These are phyloP conservation scores for Coniophora puteana DNA, from an alignment of 1,284 basidiomycete species.

Conservation along the genomic window DNA sequence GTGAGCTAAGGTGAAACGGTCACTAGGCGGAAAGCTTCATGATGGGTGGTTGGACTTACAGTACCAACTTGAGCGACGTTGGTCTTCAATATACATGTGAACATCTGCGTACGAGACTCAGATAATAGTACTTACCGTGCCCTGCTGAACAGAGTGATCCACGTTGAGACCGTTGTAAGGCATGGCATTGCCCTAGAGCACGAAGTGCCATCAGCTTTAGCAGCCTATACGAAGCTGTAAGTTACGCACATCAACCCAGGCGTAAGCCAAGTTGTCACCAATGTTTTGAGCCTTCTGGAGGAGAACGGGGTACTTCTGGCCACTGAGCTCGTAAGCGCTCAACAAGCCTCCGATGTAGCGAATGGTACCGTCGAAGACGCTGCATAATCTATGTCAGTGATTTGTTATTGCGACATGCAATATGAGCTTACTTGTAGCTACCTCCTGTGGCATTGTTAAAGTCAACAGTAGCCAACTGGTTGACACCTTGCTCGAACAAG, in stretches of 20 bases:
- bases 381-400: constrained; percentile 22
- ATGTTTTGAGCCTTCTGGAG: constrained; percentile 62
- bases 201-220: no score
- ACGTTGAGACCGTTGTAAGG: constrained; percentile 54
- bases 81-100: constrained; percentile 32
- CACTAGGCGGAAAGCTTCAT: not conserved
- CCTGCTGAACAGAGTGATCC: constrained; percentile 35
- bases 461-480: constrained; percentile 45
- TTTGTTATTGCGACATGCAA: not conserved
- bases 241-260: constrained; percentile 50
- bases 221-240: constrained; percentile 2
- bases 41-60: constrained; percentile 31
- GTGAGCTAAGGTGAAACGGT: constrained; percentile 27
- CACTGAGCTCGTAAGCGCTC: constrained; percentile 81
- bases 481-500: constrained; percentile 47
- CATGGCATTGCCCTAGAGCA: constrained; percentile 38
- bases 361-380: constrained; percentile 84
- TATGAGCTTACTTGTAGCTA: constrained; percentile 44
- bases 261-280: constrained; percentile 61
- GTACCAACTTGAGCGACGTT: constrained; percentile 66
- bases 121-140: constrained; percentile 31
- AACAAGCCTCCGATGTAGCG: constrained; percentile 69
- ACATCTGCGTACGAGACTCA: not conserved
- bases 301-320: constrained; percentile 46
- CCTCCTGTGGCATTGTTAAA: constrained; percentile 49